These are phyloP conservation scores for Venustampulla echinocandica DNA, from an alignment of 495 filamentous ascomycete genomes.

Conservation along the genomic window DNA sequence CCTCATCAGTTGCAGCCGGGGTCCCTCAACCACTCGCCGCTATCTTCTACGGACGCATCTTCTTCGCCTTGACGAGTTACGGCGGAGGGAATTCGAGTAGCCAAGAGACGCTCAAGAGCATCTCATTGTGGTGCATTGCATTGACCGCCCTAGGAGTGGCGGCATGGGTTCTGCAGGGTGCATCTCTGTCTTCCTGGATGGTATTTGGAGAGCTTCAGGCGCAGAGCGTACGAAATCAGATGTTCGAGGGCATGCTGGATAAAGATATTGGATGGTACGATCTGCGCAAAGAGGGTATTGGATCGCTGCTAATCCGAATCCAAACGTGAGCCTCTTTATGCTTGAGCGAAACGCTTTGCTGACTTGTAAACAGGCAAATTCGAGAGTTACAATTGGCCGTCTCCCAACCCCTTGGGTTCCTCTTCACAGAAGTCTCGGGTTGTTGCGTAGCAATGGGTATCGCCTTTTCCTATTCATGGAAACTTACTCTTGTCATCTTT, in stretches of 20 bases:
- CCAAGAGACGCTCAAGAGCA: slow-evolving; percentile 42
- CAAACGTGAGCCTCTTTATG: slow-evolving; percentile 54
- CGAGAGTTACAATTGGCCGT: slow-evolving; percentile 74
- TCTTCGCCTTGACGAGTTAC: slow-evolving; percentile 59
- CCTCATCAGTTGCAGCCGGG: slow-evolving; percentile 28
- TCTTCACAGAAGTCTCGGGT: slow-evolving; percentile 52
- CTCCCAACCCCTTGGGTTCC: slow-evolving; percentile 67
- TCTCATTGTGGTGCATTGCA: slow-evolving; percentile 48
- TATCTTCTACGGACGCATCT: slow-evolving; percentile 66
- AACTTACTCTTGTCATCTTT: slow-evolving; percentile 74
- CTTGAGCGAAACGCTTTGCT: not conserved
- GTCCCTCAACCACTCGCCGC: slow-evolving; percentile 55
- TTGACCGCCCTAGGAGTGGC: slow-evolving; percentile 51
- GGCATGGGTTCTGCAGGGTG: slow-evolving; percentile 55
- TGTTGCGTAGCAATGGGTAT: slow-evolving; percentile 54
- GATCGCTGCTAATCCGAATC: slow-evolving; percentile 57
- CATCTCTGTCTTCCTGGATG: slow-evolving; percentile 61
- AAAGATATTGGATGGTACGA: slow-evolving; percentile 86
- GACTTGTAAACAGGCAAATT: slow-evolving; percentile 50
- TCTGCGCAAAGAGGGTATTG: slow-evolving; percentile 57
- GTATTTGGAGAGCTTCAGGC: slow-evolving; percentile 76
- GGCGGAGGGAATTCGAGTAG: slow-evolving; percentile 45
- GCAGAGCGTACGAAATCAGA: slow-evolving; percentile 45
- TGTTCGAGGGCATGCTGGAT: slow-evolving; percentile 59
- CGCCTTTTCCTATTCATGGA: slow-evolving; percentile 73